Evolutionary conservation across 2,329 filamentous ascomycete species (phyloP), one percentile per base, ranked within the genome.

Genomic region (Clathrospora elynae): DNA sequence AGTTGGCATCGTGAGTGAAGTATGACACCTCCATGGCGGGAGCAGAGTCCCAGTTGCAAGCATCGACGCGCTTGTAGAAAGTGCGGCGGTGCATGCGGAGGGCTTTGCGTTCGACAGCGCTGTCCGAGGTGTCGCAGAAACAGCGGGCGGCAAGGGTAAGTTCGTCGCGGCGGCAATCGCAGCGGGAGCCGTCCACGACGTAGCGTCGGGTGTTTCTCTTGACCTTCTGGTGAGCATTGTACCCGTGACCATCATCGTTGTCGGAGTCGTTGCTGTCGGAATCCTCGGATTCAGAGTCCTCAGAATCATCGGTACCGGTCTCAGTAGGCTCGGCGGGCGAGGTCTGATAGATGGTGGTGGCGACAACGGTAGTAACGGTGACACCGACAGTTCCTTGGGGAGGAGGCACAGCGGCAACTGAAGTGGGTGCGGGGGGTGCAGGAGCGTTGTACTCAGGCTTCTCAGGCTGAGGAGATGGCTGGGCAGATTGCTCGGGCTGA

Each of bases 1-100:
- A 77, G 11, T 52, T 47, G 23, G 62, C 62, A 17, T 71, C 72
- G 11, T 67, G 63, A 6, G 63, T 68, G 48, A 70, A 66, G 50
- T 74, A 71, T 9, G 66, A 61, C 34, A 73, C 62, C 12, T 73
- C 64, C 71, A 76, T 75, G 13, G 62, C 52, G 2, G 74, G 73
- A 2, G 74, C 72, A 7, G 59, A 42, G 16, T 53, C 43, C 58
- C 68, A 76, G 9, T 70, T 56, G 10, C 72, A 61, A 7, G 55
- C 55, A 39, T 65, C 58, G 4, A 60, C 47, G 14, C 62, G 62
- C 39, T 67, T 67, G 40, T 54, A 51, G 11, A 58, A 44, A 2
- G 53, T 63, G 46, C 64, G 64, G 32, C 62, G 56, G 43, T 66
- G 62, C 32, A 66, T 48, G 16, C 59, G 55, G 6, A 67, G 59